Evolutionary conservation across 2,329 filamentous ascomycete species (phyloP), one percentile per base, ranked within the genome.

Genomic region (Colletotrichum spaethianum): DNA sequence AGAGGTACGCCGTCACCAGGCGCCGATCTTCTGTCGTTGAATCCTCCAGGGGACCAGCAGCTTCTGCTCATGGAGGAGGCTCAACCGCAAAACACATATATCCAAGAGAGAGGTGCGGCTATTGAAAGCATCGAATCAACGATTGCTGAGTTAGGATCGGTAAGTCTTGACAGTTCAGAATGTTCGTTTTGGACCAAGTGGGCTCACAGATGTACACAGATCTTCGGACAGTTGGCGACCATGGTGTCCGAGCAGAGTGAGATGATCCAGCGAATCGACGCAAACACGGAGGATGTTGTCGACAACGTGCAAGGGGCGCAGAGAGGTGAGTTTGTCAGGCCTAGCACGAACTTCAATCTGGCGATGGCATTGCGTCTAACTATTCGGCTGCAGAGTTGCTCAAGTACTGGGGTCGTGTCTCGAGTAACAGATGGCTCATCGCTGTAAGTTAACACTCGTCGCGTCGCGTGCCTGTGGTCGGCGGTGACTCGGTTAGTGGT

Each of bases 231-330:
- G 82, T 86, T 99, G 61, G 96, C 96, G 44, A 92, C 94, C 76
- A 98, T 99, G 96, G 96, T 99, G 38, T 94, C 93, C 67, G 96
- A 99, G 82, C 96, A 99, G 84, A 94, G 94, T 73, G 96, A 98
- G 83, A 97, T 98, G 93, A 97, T 99, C 75, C 94, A 98, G 83
- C 89, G 96, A 61, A 98, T 98, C 79, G 96, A 98, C 78, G 96
- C 96, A 75, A 98, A 98, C 82, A 98, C 96, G 1, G 96, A 99
- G 79, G 95, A 98, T 77, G 94, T 99, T 7, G 96, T 99, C 66
- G 96, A 98, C 79, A 99, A 99, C 77, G 96, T 99, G n/a, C 91
- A 98, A 79, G 96, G 96, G 23, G 96, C 96, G 7, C 96, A 99
- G 81, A 89, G 95, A 74, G 73, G 73, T 74, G 48, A 48, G 71